A percentile compares a stretch with the other conserved stretches of the same genome.
phyloP scores from a whole-genome alignment of 2,329 filamentous ascomycete species.

The Xenosphaeropsis pyriputrescens region DNA sequence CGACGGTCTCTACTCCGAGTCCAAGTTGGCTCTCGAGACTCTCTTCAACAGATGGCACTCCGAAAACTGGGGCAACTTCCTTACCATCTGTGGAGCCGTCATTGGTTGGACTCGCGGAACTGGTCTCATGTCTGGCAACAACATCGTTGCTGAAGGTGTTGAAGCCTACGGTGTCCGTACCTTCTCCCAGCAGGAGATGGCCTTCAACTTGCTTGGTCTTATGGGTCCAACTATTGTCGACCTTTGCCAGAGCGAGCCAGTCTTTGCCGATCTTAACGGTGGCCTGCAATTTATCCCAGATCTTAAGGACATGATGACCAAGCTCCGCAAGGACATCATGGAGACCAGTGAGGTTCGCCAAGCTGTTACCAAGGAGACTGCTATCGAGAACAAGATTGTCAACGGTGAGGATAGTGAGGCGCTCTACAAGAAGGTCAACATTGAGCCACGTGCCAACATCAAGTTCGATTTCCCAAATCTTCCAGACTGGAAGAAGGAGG shows the following conservation, averaged over 20 bases:
- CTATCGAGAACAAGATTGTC: slow-evolving; percentile 93
- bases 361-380: slow-evolving; percentile 88
- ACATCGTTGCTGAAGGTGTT: slow-evolving; percentile 91
- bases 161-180: slow-evolving; percentile 95
- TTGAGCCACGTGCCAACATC: slow-evolving; percentile 92
- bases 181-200: slow-evolving; percentile 99
- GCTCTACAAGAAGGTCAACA: slow-evolving; percentile 85
- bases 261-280: slow-evolving; percentile 95
- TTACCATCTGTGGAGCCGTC: slow-evolving; percentile 94
- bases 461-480: slow-evolving; percentile 90
- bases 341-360: slow-evolving; percentile 88
- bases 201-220: slow-evolving; percentile 90
- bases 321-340: slow-evolving; percentile 84
- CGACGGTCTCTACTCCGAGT: slow-evolving; percentile 96
- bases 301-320: slow-evolving; percentile 86
- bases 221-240: slow-evolving; percentile 93
- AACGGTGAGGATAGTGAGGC: slow-evolving; percentile 87
- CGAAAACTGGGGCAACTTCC: slow-evolving; percentile 92
- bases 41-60: slow-evolving; percentile 98
- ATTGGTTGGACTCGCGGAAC: slow-evolving; percentile 99
- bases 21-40: slow-evolving; percentile 91
- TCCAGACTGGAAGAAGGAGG: slow-evolving; percentile 81
- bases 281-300: slow-evolving; percentile 96
- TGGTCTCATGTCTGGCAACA: slow-evolving; percentile 95
- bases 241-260: slow-evolving; percentile 86